A percentile compares a stretch with the other conserved stretches of the same genome.
Conservation (phyloP, 164 flowering plant species). For the Cinnamomum chago region DNA sequence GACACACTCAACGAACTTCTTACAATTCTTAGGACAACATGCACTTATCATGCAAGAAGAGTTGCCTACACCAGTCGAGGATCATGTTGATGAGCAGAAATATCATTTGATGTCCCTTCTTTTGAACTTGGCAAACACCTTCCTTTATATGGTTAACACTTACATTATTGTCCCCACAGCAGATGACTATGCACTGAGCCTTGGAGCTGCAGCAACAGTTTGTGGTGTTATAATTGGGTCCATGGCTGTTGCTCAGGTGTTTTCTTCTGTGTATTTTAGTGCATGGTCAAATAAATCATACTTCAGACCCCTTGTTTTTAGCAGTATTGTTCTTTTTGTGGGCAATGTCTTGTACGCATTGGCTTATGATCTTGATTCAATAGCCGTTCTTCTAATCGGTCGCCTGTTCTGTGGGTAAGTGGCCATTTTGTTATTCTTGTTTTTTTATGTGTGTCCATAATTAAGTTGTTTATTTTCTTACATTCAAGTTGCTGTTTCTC, state of each 20-base stretch:
- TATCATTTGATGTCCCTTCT: slow-evolving; percentile 51
- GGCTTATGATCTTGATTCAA: slow-evolving; percentile 55
- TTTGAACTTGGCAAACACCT: slow-evolving; percentile 55
- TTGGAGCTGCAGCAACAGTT: slow-evolving; percentile 62
- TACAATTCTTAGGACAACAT: slow-evolving; percentile 51
- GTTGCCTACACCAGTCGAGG: slow-evolving; percentile 32
- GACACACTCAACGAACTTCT: slow-evolving; percentile 44
- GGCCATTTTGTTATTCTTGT: slow-evolving; percentile 1
- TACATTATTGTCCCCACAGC: slow-evolving; percentile 65
- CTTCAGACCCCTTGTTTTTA: slow-evolving; percentile 55
- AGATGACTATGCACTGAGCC: slow-evolving; percentile 48
- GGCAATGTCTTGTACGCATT: slow-evolving; percentile 52
- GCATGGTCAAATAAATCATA: slow-evolving; percentile 70
- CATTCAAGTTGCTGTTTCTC: no score
- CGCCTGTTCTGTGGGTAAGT: slow-evolving; percentile 59
- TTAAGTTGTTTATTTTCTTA: background rate
- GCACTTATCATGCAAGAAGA: slow-evolving; percentile 56
- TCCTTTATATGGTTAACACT: slow-evolving; percentile 58
- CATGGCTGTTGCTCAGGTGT: slow-evolving; percentile 64
- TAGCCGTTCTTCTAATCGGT: slow-evolving; percentile 46
- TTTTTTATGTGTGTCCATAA: background rate
- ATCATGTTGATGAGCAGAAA: slow-evolving; percentile 27
- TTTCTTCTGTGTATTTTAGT: slow-evolving; percentile 59
- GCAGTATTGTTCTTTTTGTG: slow-evolving; percentile 50
- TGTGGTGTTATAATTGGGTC: slow-evolving; percentile 62